These are phyloP conservation scores for Parascedosporium putredinis DNA, from an alignment of 2,329 filamentous ascomycete species.

Conservation along the genomic window DNA sequence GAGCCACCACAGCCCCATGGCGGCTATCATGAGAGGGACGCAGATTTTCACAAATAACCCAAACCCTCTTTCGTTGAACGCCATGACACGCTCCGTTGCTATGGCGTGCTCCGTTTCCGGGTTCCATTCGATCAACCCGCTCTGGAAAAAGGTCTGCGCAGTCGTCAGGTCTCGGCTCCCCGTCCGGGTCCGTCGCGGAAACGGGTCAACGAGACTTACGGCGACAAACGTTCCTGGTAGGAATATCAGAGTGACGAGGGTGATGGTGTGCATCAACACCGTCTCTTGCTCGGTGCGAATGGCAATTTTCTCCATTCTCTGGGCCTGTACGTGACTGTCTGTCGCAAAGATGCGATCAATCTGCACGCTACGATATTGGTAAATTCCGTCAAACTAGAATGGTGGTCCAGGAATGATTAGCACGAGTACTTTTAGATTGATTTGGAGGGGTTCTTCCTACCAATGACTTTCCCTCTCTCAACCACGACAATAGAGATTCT, in stretches of 20 bases:
- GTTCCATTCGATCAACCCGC: neutral
- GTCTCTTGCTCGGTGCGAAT: neutral
- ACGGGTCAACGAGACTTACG: neutral
- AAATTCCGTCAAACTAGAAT: neutral
- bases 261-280: neutral
- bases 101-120: neutral
- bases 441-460: neutral
- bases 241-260: neutral
- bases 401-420: too few species aligned
- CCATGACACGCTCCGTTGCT: too few species aligned
- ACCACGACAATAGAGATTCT: neutral
- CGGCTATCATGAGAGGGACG: neutral
- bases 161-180: neutral
- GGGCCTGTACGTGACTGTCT: neutral
- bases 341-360: neutral
- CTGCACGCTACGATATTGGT: neutral
- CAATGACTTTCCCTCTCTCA: neutral
- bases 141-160: neutral
- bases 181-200: neutral
- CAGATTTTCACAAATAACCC: neutral
- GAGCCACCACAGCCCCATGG: neutral
- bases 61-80: neutral
- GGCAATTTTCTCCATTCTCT: constrained; percentile 1
- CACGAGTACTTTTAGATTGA: too few species aligned
- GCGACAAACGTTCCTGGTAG: constrained; percentile 2